These are phyloP conservation scores for Debaryomyces maramus DNA, from an alignment of 805 yeast genomes.

Conservation along the genomic window DNA sequence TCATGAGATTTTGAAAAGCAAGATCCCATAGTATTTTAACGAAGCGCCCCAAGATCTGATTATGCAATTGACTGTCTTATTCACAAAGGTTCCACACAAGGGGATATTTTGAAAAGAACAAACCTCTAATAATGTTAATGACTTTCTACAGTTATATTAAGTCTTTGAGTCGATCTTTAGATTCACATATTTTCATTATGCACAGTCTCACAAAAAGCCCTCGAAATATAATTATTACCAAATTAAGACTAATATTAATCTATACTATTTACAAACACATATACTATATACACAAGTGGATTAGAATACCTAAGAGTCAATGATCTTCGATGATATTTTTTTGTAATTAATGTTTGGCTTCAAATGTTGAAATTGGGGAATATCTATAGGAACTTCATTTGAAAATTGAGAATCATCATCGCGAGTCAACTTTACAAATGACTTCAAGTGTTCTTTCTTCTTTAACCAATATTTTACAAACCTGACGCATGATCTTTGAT, in stretches of 20 bases:
- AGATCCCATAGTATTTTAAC: slow-evolving; percentile 21
- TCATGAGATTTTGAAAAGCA: slow-evolving; percentile 21
- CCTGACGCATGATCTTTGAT: slow-evolving; percentile 27
- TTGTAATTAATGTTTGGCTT: slow-evolving; percentile 30
- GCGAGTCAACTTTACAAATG: slow-evolving; percentile 21
- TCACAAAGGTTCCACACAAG: no score
- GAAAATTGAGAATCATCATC: slow-evolving; percentile 19
- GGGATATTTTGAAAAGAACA: no score
- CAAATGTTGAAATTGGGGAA: slow-evolving; percentile 27
- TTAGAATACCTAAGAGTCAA: slow-evolving; percentile 4
- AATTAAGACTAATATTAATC: no score
- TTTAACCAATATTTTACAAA: slow-evolving; percentile 32
- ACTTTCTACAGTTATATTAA: no score
- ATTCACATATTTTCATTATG: no score
- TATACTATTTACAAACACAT: not conserved
- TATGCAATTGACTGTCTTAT: no score
- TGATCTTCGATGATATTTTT: slow-evolving; percentile 17
- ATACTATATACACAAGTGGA: not conserved
- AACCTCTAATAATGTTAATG: no score
- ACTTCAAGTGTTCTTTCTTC: slow-evolving; percentile 22
- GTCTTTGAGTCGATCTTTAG: no score
- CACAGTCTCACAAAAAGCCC: no score
- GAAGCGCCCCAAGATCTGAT: not conserved
- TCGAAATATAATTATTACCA: no score
- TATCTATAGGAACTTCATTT: slow-evolving; percentile 16